phyloP scores from a whole-genome alignment of 768 basidiomycete species.

The Paxillus ammoniavirescens region DNA sequence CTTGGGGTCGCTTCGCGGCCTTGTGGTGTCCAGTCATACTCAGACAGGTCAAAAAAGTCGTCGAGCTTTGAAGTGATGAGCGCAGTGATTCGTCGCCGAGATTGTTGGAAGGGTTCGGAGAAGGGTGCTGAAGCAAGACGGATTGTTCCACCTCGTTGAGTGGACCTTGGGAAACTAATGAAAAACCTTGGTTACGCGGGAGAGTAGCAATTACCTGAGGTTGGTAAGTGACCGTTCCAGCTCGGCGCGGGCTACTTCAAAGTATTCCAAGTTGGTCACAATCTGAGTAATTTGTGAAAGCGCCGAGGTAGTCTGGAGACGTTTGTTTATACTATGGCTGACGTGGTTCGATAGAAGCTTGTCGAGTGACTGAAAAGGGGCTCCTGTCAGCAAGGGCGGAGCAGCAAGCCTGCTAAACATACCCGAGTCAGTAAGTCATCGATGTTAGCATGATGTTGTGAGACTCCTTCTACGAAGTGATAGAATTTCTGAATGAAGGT shows the following conservation, averaged over 20 bases:
- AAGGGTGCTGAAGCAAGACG: conserved; percentile 68
- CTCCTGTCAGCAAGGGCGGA: conserved; percentile 1
- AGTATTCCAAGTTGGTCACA: conserved; percentile 89
- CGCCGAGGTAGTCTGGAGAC: conserved; percentile 72
- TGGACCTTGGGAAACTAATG: conserved; percentile 50
- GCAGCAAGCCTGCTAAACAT: conserved; percentile 6
- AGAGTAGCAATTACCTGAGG: conserved; percentile 55
- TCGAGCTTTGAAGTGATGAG: conserved; percentile 91
- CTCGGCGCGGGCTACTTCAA: conserved; percentile 80
- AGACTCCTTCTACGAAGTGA: conserved; percentile 92
- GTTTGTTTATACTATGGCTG: conserved; percentile 68
- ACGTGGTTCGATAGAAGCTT: conserved; percentile 75
- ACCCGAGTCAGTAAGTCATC: conserved; percentile 92
- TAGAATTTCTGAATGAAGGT: conserved; percentile 94
- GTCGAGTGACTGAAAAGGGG: conserved; percentile 70
- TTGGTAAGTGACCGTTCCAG: conserved; percentile 82
- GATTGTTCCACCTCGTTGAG: conserved; percentile 81
- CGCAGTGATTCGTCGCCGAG: conserved; percentile 72
- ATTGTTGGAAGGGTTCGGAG: conserved; percentile 61
- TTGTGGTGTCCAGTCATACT: conserved; percentile 90
- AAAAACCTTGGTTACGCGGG: neutral
- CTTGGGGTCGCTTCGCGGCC: conserved; percentile 74
- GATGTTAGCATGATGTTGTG: conserved; percentile 87
- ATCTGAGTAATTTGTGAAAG: conserved; percentile 92
- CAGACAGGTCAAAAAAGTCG: conserved; percentile 92